A percentile compares a stretch with the other conserved stretches of the same genome.
phyloP scores from a whole-genome alignment of 2,329 filamentous ascomycete species.

The Phaeoacremonium minimum region DNA sequence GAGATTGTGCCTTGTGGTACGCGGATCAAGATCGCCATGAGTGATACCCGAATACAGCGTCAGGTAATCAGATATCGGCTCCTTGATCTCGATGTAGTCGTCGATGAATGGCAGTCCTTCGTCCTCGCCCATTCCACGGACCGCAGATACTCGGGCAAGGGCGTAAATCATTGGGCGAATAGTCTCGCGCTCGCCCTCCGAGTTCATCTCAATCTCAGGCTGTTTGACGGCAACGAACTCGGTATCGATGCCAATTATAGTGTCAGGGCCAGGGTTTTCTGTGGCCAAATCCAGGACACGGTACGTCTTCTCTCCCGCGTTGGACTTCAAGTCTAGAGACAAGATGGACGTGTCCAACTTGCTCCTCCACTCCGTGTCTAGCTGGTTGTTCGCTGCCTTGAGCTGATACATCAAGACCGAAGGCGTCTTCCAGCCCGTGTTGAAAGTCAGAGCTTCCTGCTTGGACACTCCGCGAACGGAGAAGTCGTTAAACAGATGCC shows the following conservation, averaged over 20 bases:
- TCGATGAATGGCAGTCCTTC: slow-evolving; percentile 91
- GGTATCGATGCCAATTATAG: slow-evolving; percentile 85
- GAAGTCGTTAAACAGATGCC: slow-evolving; percentile 98
- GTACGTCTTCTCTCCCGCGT: slow-evolving; percentile 50
- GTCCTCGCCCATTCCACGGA: slow-evolving; percentile 72
- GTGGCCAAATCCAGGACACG: slow-evolving; percentile 47
- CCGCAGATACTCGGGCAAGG: slow-evolving; percentile 86
- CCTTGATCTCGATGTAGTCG: slow-evolving; percentile 90
- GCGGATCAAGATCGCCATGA: slow-evolving; percentile 76
- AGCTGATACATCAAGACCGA: slow-evolving; percentile 84
- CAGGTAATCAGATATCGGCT: slow-evolving; percentile 90
- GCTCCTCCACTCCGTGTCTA: slow-evolving; percentile 84
- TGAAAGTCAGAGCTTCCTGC: slow-evolving; percentile 85
- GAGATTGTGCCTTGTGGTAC: slow-evolving; percentile 74
- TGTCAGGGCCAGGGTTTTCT: slow-evolving; percentile 67
- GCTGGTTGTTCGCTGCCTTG: slow-evolving; percentile 73
- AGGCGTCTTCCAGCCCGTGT: slow-evolving; percentile 87
- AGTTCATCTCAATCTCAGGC: slow-evolving; percentile 93
- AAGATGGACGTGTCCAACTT: slow-evolving; percentile 79
- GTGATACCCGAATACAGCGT: slow-evolving; percentile 93
- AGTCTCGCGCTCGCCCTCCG: slow-evolving; percentile 86
- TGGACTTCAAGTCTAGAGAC: slow-evolving; percentile 63
- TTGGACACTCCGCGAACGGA: slow-evolving; percentile 74
- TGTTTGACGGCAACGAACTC: slow-evolving; percentile 93
- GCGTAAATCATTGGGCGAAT: slow-evolving; percentile 88